Percentiles rank a stretch among this genome's conserved stretches.
Conservation (phyloP, 202 grass and related monocot genomes). For the Zizania palustris region DNA sequence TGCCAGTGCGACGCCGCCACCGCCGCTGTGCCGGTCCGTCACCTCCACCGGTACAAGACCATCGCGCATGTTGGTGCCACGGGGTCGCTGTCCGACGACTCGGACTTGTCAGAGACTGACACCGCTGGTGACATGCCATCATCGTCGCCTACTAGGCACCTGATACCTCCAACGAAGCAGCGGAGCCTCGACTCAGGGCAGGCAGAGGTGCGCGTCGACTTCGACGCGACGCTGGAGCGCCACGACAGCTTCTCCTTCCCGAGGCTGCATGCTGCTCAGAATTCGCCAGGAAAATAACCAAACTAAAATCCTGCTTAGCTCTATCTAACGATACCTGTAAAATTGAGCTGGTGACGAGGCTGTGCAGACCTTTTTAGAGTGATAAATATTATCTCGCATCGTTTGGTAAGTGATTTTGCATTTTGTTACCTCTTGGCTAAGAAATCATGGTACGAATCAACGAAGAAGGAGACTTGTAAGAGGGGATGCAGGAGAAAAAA, state of each 20-base stretch:
- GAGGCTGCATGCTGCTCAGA: conserved; percentile 38
- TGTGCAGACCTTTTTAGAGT: too few species aligned
- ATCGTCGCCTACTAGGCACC: conserved; percentile 42
- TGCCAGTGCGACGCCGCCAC: neutral
- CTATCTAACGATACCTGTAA: neutral
- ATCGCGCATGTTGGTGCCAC: conserved; percentile 51
- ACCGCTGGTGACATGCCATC: conserved; percentile 21
- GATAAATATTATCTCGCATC: too few species aligned
- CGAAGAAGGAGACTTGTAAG: too few species aligned
- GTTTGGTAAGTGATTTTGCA: too few species aligned
- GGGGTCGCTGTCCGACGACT: conserved; percentile 59
- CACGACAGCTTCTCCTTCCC: conserved; percentile 65
- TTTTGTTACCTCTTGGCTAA: too few species aligned
- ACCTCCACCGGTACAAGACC: conserved; percentile 65
- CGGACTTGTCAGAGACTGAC: conserved; percentile 55
- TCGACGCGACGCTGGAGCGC: conserved; percentile 14
- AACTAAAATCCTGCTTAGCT: neutral
- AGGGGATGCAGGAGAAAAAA: too few species aligned
- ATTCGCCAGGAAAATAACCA: conserved; percentile 36
- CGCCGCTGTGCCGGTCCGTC: conserved; percentile 32
- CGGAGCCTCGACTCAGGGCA: conserved; percentile 37
- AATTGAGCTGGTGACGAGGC: too few species aligned
- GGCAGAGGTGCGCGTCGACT: conserved; percentile 41
- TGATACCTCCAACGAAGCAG: conserved; percentile 51
- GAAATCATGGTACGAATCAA: too few species aligned